Conservation (phyloP, 2,329 filamentous ascomycete genomes). For the Akanthomyces dipterigenus region DNA sequence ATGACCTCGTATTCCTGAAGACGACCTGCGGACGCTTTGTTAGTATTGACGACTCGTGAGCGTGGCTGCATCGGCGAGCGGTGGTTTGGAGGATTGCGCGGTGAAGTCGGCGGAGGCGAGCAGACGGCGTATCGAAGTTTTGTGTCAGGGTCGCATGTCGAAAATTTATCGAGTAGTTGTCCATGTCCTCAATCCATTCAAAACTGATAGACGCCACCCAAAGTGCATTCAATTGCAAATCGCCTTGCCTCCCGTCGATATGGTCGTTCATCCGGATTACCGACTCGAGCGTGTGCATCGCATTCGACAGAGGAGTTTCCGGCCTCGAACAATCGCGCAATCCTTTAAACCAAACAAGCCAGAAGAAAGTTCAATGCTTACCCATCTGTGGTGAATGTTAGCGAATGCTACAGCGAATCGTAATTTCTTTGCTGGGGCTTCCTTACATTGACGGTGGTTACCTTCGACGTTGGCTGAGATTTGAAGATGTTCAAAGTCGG, state of each 20-base stretch:
- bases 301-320: not conserved
- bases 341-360: constrained; percentile 3
- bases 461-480: constrained; percentile 37
- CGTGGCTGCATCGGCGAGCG: not conserved
- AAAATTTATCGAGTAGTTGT: not conserved
- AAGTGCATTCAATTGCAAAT: not conserved
- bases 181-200: not conserved
- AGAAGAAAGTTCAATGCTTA: constrained; percentile 37
- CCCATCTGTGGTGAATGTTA: constrained; percentile 49
- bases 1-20: constrained; percentile 99
- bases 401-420: constrained; percentile 20
- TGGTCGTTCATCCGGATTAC: not conserved
- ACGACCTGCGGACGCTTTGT: constrained; percentile 62
- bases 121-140: not conserved
- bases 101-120: not conserved
- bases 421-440: constrained; percentile 16
- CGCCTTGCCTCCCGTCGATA: not conserved
- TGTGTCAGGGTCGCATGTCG: not conserved
- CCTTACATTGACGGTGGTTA: constrained; percentile 45
- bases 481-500: constrained; percentile 34
- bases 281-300: not conserved
- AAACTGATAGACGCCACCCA: too few relatives aligned
- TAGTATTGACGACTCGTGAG: constrained; percentile 21
- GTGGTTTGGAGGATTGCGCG: constrained; percentile 4
- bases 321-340: constrained; percentile 9